Base-by-base conservation (phyloP, 495 filamentous ascomycete genomes). In the Wilcoxina mikolae region DNA sequence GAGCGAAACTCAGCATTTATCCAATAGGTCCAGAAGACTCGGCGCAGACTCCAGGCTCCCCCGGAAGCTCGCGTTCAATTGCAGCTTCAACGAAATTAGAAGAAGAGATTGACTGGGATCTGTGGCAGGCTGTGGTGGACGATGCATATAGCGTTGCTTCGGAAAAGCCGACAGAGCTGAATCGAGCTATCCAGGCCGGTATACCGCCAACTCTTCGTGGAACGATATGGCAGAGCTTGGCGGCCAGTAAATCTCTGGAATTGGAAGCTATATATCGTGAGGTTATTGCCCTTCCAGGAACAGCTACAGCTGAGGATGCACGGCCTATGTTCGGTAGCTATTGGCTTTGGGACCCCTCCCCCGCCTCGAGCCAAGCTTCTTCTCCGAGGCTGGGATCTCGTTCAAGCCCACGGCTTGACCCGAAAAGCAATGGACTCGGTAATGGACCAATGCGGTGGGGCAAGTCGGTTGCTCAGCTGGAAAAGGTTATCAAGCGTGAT, bases 211-310 rank as follows among this genome's bases (percentile, higher is more conserved):
- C 87, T 17, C 93, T 99, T 53, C 78, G 91, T 44, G 91, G 91
- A 20, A 93, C 95, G 10, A 87, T 99, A 24, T 99, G 91, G 91
- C 91, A 99, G 68, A 87, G 95, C 11, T 68, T 99, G 59, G 88
- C 93, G 3, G 85, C 94, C 63, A 95, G 87, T 69, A 90, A 89
- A 65, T 89, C 84, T 58, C 80, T 87, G 48, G 90, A 94, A 26
- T 71, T 96, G 17, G 91, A 96, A 67, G 74, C 73, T n/a, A 77
- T 88, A 1, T 99, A 96, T 65, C 77, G 76, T 39, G 89, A 95
- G 44, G 72, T 99, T 3, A 76, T 90, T 23, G 74, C 74, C 22
- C 50, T 66, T 23, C 78, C 86, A 48, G 88, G 87, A 17, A 90
- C 86, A 0, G 84, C 88, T 24, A 87, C 85, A 60, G 80, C 83